A percentile compares a stretch with the other conserved stretches of the same genome.
These are phyloP conservation scores for Dacryopinax spathularia DNA, from an alignment of 768 basidiomycete genomes.

Conservation along the genomic window DNA sequence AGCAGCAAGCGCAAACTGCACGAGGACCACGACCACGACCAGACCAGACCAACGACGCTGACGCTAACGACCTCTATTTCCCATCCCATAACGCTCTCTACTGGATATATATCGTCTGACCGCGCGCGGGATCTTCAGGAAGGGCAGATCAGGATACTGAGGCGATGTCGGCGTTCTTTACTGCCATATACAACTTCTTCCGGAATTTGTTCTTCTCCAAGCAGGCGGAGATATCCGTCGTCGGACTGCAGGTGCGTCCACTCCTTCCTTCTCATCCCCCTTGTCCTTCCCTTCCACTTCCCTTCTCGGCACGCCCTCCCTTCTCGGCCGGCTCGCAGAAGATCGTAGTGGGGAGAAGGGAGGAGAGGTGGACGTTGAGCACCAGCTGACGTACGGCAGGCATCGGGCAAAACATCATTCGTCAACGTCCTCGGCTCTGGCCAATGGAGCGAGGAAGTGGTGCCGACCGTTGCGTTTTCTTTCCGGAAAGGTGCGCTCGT, in stretches of 20 bases:
- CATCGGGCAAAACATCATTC: slow-evolving; percentile 89
- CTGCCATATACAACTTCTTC: slow-evolving; percentile 3
- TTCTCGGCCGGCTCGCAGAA: too few relatives aligned
- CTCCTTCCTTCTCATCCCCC: too few relatives aligned
- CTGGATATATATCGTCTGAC: too few relatives aligned
- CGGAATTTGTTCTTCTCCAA: slow-evolving; percentile 61
- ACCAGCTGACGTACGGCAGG: slow-evolving; percentile 32
- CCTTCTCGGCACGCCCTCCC: too few relatives aligned
- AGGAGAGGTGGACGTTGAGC: slow-evolving; percentile 2
- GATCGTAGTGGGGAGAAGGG: slow-evolving; percentile 2
- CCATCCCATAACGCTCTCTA: too few relatives aligned
- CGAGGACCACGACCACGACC: too few relatives aligned
- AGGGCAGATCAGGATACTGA: too few relatives aligned
- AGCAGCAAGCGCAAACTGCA: too few relatives aligned
- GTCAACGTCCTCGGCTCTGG: slow-evolving; percentile 73
- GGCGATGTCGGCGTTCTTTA: not conserved
- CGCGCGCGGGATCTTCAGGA: too few relatives aligned
- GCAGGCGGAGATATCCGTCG: slow-evolving; percentile 77
- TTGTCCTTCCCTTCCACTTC: too few relatives aligned
- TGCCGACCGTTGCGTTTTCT: slow-evolving; percentile 89
- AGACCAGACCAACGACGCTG: too few relatives aligned
- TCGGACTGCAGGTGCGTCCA: slow-evolving; percentile 63
- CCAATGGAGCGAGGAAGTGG: slow-evolving; percentile 93
- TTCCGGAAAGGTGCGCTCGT: slow-evolving; percentile 41
- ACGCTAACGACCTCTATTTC: too few relatives aligned